phyloP scores from a whole-genome alignment of 1,284 basidiomycete species.

The Ganoderma lingzhi region DNA sequence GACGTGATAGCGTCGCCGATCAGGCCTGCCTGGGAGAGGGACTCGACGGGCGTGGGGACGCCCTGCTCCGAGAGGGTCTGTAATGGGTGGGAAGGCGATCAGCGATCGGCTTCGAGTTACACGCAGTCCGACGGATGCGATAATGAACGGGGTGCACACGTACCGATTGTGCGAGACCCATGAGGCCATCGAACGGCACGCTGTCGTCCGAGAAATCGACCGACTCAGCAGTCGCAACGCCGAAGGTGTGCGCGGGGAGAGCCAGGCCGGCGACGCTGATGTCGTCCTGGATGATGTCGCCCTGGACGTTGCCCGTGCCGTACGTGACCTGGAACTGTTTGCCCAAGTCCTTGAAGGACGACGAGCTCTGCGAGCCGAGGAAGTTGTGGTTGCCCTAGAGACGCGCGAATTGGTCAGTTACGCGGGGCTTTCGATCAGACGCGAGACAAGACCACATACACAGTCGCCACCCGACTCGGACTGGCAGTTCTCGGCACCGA shows the following conservation, averaged over 20 bases:
- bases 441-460: slow-evolving; percentile 47
- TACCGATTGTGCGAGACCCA: slow-evolving; percentile 84
- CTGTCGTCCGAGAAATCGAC: slow-evolving; percentile 63
- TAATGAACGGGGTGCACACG: slow-evolving; percentile 33
- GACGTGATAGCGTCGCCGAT: slow-evolving; percentile 79
- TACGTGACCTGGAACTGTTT: slow-evolving; percentile 77
- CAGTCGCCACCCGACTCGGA: slow-evolving; percentile 57
- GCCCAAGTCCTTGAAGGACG: slow-evolving; percentile 66
- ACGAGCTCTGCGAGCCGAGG: slow-evolving; percentile 73
- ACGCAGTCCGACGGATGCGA: not conserved
- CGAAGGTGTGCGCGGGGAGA: slow-evolving; percentile 74
- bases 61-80: slow-evolving; percentile 72
- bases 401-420: slow-evolving; percentile 14
- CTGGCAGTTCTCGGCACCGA: slow-evolving; percentile 65
- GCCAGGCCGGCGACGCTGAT: slow-evolving; percentile 72
- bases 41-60: slow-evolving; percentile 77
- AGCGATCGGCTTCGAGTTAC: not conserved
- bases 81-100: not conserved
- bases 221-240: slow-evolving; percentile 71
- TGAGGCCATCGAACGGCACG: slow-evolving; percentile 80
- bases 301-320: slow-evolving; percentile 77
- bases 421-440: not conserved
- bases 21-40: slow-evolving; percentile 66
- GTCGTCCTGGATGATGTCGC: slow-evolving; percentile 73
- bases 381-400: slow-evolving; percentile 66